A percentile compares a stretch with the other conserved stretches of the same genome.
Evolutionary conservation across 2,329 filamentous ascomycete genomes (phyloP).

Genomic region (Diaporthe sp.): DNA sequence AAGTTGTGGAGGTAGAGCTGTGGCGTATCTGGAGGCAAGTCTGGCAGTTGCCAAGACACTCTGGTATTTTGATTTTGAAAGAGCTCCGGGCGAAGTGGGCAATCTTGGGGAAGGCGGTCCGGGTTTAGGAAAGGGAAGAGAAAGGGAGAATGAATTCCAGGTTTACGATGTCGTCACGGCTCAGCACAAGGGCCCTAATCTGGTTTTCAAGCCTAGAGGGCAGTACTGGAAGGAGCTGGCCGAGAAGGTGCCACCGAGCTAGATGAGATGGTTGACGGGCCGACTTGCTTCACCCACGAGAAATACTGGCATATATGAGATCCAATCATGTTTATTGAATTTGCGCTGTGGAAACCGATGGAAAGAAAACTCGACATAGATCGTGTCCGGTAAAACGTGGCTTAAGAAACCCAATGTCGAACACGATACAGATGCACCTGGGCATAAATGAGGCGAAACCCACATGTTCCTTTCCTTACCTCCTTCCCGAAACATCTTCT

Average conservation of each 20-base stretch:
- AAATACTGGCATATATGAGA: too few relatives aligned
- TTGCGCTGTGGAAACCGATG: too few relatives aligned
- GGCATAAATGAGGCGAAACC: too few relatives aligned
- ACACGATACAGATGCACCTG: too few relatives aligned
- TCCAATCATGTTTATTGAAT: background rate
- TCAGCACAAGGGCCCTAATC: background rate
- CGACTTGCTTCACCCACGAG: background rate
- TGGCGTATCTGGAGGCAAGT: constrained; percentile 40
- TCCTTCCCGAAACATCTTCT: too few relatives aligned
- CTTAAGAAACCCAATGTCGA: too few relatives aligned
- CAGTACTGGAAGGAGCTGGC: background rate
- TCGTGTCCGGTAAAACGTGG: too few relatives aligned
- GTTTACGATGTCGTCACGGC: constrained; percentile 9
- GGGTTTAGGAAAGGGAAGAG: background rate
- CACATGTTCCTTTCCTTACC: too few relatives aligned
- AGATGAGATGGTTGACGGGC: background rate
- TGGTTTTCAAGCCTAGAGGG: constrained; percentile 40
- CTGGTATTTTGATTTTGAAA: constrained; percentile 35
- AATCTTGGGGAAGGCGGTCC: background rate
- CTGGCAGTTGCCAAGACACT: constrained; percentile 39
- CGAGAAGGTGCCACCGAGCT: background rate
- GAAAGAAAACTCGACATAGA: too few relatives aligned
- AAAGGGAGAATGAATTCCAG: constrained; percentile 16
- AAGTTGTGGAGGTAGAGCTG: constrained; percentile 46
- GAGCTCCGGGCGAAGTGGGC: background rate